Percentiles rank a stretch among this genome's conserved stretches.
Conservation (phyloP, 1,284 basidiomycete species). For the Apiotrichum mycotoxinovorans region DNA sequence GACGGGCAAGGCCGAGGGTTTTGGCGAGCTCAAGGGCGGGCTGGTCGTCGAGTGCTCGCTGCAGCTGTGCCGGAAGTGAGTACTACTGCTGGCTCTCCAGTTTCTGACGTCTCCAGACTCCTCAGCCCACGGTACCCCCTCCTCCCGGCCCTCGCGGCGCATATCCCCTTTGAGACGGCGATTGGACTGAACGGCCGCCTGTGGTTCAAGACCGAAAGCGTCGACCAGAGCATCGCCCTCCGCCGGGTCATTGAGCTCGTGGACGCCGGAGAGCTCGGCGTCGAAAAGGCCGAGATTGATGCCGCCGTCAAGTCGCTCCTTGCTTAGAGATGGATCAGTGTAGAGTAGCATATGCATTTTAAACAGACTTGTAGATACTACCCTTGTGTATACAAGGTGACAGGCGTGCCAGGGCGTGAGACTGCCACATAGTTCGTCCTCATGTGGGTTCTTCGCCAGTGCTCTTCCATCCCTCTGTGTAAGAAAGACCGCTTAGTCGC, state of each 20-base stretch:
- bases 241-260: conserved; percentile 42
- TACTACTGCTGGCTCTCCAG: conserved; percentile 1
- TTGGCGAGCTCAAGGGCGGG: conserved; percentile 53
- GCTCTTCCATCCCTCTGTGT: too few species aligned
- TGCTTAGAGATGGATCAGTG: conserved; percentile 2
- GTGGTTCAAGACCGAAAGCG: conserved; percentile 51
- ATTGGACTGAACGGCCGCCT: conserved; percentile 54
- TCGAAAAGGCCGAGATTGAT: conserved; percentile 32
- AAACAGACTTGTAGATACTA: not conserved
- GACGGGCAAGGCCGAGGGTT: conserved; percentile 53
- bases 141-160: conserved; percentile 36
- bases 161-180: conserved; percentile 52
- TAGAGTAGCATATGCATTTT: not conserved
- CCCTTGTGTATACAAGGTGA: too few species aligned
- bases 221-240: conserved; percentile 48
- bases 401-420: too few species aligned
- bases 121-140: conserved; percentile 48
- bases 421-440: too few species aligned
- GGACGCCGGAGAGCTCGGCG: conserved; percentile 33
- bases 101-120: conserved; percentile 35
- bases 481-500: too few species aligned
- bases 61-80: conserved; percentile 46
- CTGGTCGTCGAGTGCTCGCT: conserved; percentile 45
- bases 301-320: conserved; percentile 26
- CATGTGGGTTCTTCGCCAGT: too few species aligned